Percentiles rank a stretch among this genome's conserved stretches.
Conservation (phyloP, 257 asterid genomes). For the Nicotiana knightiana region DNA sequence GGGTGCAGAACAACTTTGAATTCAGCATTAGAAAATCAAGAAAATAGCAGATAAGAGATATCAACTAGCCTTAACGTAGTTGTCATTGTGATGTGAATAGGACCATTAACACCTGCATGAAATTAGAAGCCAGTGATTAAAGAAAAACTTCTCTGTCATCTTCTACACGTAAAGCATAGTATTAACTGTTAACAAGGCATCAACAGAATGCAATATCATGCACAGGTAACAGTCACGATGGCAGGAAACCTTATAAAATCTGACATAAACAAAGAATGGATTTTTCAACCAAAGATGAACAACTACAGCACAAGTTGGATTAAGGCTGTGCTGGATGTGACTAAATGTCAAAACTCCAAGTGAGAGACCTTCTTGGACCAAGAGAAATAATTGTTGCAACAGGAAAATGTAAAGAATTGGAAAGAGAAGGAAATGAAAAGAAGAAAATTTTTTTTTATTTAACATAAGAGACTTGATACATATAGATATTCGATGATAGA, state of each 20-base stretch:
- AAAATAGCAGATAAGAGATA: neutral
- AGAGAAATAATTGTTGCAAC: neutral
- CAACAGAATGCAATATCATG: neutral
- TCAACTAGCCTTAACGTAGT: constrained; percentile 24
- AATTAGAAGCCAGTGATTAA: neutral
- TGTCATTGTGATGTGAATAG: constrained; percentile 36
- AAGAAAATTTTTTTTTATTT: neutral
- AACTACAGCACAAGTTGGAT: neutral
- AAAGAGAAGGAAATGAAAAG: neutral
- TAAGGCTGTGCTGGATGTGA: neutral
- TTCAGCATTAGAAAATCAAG: neutral
- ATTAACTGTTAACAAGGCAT: neutral
- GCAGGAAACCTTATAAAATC: neutral
- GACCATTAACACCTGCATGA: constrained; percentile 41
- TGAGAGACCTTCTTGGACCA: neutral
- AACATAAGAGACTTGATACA: neutral
- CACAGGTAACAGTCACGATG: neutral
- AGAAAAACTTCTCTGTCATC: neutral
- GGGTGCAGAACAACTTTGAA: neutral
- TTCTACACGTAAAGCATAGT: neutral
- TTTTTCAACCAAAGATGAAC: neutral
- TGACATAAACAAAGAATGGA: neutral
- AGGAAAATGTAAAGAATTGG: neutral
- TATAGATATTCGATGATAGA: too few species aligned
- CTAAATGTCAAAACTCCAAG: neutral